A percentile compares a stretch with the other conserved stretches of the same genome.
phyloP scores from a whole-genome alignment of 108 stramenopile species.

The Parietichytrium sp. region DNA sequence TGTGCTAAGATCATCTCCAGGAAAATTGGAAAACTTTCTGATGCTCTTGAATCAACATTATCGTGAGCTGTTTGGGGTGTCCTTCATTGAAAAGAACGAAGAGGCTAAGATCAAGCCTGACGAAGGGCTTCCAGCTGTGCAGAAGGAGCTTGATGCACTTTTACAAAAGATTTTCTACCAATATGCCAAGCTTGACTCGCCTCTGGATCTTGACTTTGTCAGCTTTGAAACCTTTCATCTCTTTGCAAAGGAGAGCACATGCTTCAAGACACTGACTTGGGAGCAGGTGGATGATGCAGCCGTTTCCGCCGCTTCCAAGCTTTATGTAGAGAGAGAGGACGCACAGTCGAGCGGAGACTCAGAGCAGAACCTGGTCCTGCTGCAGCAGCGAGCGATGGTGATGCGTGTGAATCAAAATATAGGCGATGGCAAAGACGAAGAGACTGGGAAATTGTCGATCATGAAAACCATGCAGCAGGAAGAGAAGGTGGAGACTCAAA shows the following conservation, averaged over 20 bases:
- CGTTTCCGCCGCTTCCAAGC: not conserved
- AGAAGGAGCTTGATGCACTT: not conserved
- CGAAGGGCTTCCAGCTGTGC: conserved; percentile 6
- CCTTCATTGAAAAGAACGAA: not conserved
- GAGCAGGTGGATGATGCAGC: not conserved
- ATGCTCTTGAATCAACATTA: not conserved
- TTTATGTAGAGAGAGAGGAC: too few species aligned
- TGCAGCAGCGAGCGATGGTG: too few species aligned
- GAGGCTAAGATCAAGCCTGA: not conserved
- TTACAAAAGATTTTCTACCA: not conserved
- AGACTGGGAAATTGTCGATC: too few species aligned
- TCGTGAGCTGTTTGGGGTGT: not conserved
- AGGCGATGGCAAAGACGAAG: too few species aligned
- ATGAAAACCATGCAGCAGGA: too few species aligned
- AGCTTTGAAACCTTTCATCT: not conserved
- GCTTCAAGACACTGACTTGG: conserved; percentile 7
- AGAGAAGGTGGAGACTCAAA: too few species aligned
- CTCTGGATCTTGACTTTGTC: not conserved
- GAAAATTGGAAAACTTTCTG: not conserved
- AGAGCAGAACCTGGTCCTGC: too few species aligned
- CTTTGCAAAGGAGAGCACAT: not conserved
- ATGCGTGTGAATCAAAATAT: too few species aligned
- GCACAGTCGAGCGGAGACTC: too few species aligned
- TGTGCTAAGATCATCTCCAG: not conserved
- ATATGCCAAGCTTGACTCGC: not conserved